Base-by-base conservation (phyloP, 2,329 filamentous ascomycete species). In the Colletotrichum tropicale region DNA sequence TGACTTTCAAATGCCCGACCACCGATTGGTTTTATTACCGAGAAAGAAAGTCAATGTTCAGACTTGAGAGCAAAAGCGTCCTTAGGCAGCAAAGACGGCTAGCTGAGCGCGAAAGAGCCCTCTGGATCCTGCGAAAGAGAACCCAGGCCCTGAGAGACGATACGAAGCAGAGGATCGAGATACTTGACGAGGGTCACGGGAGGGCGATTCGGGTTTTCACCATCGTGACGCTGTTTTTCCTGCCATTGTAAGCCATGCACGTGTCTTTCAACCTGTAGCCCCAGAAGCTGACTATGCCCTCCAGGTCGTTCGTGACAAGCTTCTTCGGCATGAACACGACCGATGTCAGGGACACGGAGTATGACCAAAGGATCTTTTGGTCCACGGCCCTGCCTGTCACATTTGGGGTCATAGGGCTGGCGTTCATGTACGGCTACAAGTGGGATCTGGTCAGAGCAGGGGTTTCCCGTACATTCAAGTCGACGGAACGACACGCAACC, bases 281-380 rank as follows among this genome's bases (percentile, higher is more conserved):
- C 24, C 9, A 43, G 30, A 15, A 32, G 15, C 61, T 52, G 7
- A n/a, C 30, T 15, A 38, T 21, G 13, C 24, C 8, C 32, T 6
- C 6, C 36, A 79, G 78, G 18, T 79, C 78, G 12, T 78, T 79
- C 62, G 80, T 85, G 28, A 81, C 81, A 5, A 83, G 82, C 67
- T 83, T 85, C 68, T 82, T 88, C 76, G 86, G 86, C 28, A 87
- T 88, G 84, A 88, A 88, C 78, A 86, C 85, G 5, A 80, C 80
- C 24, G 87, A 87, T 76, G 81, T 88, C 8, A 81, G 86, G 24
- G 81, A 88, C 72, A 85, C 85, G 79, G 79, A 83, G 7, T 75
- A 80, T 2, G 81, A 80, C 12, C 85, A 87, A 77, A 83, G 81
- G 80, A 78, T 84, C 5, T 88, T 85, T 78, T 88, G 86, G 86